Evolutionary conservation across 495 filamentous ascomycete species (phyloP).

Genomic region (Neurospora sp.): DNA sequence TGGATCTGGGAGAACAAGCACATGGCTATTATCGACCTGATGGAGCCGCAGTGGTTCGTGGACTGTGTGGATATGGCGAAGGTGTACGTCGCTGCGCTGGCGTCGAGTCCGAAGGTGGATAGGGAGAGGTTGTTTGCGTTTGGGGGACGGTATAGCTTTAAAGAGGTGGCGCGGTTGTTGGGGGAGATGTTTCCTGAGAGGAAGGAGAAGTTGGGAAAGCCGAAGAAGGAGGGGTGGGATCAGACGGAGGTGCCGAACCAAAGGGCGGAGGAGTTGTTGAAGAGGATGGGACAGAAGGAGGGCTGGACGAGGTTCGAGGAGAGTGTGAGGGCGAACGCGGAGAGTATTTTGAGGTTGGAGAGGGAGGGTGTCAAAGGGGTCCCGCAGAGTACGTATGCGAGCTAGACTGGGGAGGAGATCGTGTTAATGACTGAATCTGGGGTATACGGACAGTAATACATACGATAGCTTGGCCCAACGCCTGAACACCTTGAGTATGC

Average conservation of each 20-base stretch:
- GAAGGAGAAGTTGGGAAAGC: constrained; percentile 7
- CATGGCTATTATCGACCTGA: constrained; percentile 12
- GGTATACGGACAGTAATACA: background rate
- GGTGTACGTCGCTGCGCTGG: constrained; percentile 23
- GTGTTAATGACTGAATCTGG: background rate
- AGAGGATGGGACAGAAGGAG: constrained; percentile 17
- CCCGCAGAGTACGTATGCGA: background rate
- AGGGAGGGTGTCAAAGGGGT: constrained; percentile 2
- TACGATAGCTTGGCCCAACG: background rate
- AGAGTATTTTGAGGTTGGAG: constrained; percentile 16
- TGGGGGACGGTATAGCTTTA: constrained; percentile 22
- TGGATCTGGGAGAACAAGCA: constrained; percentile 20
- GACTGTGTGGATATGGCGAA: constrained; percentile 20
- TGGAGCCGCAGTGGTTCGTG: constrained; percentile 27
- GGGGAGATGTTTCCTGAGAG: constrained; percentile 20
- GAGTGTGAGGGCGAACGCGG: constrained; percentile 19
- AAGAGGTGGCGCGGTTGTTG: constrained; percentile 20
- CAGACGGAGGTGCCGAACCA: constrained; percentile 25
- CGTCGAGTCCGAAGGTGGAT: constrained; percentile 17
- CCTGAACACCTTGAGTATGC: background rate
- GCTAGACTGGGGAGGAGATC: background rate
- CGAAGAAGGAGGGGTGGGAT: constrained; percentile 22
- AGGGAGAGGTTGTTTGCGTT: constrained; percentile 25
- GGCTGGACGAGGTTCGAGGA: constrained; percentile 28
- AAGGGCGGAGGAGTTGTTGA: constrained; percentile 20